phyloP scores from a whole-genome alignment of 352 stramenopile species.

The Phytophthora fragariae region DNA sequence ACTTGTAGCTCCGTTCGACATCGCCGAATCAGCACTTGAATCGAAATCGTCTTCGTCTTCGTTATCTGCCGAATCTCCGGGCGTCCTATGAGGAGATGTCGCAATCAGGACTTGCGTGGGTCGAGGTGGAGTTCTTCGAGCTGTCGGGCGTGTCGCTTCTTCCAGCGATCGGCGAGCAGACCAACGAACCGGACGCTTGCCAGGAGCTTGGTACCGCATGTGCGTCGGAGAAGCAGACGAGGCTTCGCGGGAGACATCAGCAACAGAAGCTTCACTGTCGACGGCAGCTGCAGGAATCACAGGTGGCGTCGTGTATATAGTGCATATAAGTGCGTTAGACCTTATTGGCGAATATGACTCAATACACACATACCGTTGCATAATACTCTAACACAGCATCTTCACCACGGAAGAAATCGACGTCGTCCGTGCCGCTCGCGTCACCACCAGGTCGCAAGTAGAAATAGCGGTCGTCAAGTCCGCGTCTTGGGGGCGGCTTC shows the following conservation, averaged over 20 bases:
- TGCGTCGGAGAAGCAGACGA: neutral
- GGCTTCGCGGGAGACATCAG: neutral
- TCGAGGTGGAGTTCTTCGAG: neutral
- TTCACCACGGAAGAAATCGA: conserved; percentile 13
- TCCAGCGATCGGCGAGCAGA: neutral
- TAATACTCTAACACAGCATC: conserved; percentile 19
- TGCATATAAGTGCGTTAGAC: neutral
- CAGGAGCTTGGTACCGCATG: neutral
- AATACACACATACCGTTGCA: conserved; percentile 1
- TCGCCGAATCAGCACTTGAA: neutral
- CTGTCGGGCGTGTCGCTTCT: neutral
- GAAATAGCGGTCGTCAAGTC: conserved; percentile 11
- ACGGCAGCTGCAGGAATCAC: neutral
- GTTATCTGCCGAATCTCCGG: neutral
- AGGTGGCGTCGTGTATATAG: neutral
- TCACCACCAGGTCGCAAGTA: neutral
- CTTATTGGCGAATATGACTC: neutral
- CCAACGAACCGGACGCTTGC: neutral
- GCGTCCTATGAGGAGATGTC: neutral
- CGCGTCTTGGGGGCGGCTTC: neutral
- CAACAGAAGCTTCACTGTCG: neutral
- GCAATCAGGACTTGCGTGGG: neutral
- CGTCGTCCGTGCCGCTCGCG: neutral
- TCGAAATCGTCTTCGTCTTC: neutral
- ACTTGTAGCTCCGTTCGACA: neutral